Base-by-base conservation (phyloP, 441 rosid genomes). In the Viola pubescens region DNA sequence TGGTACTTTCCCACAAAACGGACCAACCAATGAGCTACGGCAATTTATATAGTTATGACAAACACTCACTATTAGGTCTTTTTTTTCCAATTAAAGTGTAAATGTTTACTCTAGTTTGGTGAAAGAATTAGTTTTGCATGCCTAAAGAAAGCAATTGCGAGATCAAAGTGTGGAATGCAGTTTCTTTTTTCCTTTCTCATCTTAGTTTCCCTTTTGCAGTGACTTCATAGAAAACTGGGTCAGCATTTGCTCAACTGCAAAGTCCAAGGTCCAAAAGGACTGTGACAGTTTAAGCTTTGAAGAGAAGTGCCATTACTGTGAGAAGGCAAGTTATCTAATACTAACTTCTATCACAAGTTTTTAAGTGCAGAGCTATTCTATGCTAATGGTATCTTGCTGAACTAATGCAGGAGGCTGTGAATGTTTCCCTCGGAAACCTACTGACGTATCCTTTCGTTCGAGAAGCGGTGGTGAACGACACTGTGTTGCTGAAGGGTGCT, bases 191-290 rank as follows among this genome's bases (percentile, higher is more conserved):
- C 52, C 37, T n/a, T 43, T 37, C 10, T 14, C 3, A 14, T 3
- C 10, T 47, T 19, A 4, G 56, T 60, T 66, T 39, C 14, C 3
- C 7, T 47, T 44, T 62, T 79, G 53, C 84, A 92, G 98, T 70
- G 91, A 92, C 45, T 92, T 92, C 70, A 87, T 92, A 5, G 97
- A 87, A 41, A 64, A 81, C 1, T 92, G 98, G 98, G 94, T 92
- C 69, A 78, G 79, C 57, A 89, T 92, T 26, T 77, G 94, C 40
- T 68, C 88, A 44, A 13, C 81, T 0, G 98, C 98, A 5, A 89
- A 76, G 80, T 60, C 73, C 63, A 92, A 81, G 82, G 79, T 92
- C 71, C 77, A 86, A 60, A 64, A 81, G 3, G 82, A 81, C 43
- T 46, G 61, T 59, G 61, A 44, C 34, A 71, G 53, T 37, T 43